Conservation (phyloP, 2,329 filamentous ascomycete genomes). For the Fusarium sp. region DNA sequence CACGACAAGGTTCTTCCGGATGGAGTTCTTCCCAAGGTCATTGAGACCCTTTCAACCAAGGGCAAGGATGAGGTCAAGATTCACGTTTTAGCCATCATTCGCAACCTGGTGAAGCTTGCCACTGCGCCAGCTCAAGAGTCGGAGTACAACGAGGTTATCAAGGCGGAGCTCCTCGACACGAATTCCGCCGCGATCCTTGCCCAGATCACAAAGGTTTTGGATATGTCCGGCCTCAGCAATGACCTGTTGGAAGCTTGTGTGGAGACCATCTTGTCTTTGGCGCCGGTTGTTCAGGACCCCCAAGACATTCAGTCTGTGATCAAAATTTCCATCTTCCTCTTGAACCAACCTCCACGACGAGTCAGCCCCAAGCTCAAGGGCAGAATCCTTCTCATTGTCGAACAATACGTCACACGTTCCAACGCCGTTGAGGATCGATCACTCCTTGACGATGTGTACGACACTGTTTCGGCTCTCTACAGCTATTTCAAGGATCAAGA, state of each 20-base stretch:
- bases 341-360: slow-evolving; percentile 85
- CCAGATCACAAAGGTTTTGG: slow-evolving; percentile 76
- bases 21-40: slow-evolving; percentile 76
- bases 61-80: slow-evolving; percentile 89
- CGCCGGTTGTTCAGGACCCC: slow-evolving; percentile 74
- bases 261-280: slow-evolving; percentile 80
- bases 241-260: slow-evolving; percentile 84
- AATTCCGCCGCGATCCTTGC: slow-evolving; percentile 71
- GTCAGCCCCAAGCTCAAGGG: slow-evolving; percentile 88
- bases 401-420: slow-evolving; percentile 80
- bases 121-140: slow-evolving; percentile 65
- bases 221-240: slow-evolving; percentile 70
- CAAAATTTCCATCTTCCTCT: slow-evolving; percentile 81
- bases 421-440: slow-evolving; percentile 51
- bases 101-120: slow-evolving; percentile 73
- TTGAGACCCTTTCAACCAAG: slow-evolving; percentile 79
- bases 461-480: slow-evolving; percentile 83
- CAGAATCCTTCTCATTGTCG: slow-evolving; percentile 81
- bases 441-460: slow-evolving; percentile 75
- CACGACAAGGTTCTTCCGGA: slow-evolving; percentile 58
- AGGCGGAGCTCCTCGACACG: slow-evolving; percentile 65
- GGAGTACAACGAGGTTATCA: slow-evolving; percentile 68
- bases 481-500: slow-evolving; percentile 88
- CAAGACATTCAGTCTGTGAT: slow-evolving; percentile 82
- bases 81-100: slow-evolving; percentile 82